These are phyloP conservation scores for Linum lewisii DNA, from an alignment of 345 rosid species.

Conservation along the genomic window DNA sequence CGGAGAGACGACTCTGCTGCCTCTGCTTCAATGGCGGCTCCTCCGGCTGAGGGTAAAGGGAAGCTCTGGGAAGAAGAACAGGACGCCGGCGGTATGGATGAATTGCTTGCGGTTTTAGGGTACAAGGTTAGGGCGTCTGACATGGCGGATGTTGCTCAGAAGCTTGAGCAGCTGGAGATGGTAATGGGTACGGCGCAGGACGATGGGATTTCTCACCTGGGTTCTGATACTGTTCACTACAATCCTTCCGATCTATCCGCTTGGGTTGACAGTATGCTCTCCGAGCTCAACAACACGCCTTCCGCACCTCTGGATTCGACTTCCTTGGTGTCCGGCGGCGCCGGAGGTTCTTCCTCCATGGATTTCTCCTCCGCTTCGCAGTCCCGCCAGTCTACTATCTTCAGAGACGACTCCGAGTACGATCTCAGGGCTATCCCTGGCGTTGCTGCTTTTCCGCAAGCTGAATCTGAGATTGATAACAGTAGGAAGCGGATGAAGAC, in stretches of 20 bases:
- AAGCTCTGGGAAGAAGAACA: conserved; percentile 42
- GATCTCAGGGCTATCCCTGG: conserved; percentile 72
- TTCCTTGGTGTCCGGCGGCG: conserved; percentile 4
- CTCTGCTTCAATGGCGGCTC: conserved; percentile 3
- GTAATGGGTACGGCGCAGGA: conserved; percentile 52
- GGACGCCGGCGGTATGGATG: conserved; percentile 46
- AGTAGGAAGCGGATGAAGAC: conserved; percentile 33
- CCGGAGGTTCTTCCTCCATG: conserved; percentile 33
- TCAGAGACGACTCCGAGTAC: conserved; percentile 42
- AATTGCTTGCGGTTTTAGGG: conserved; percentile 58
- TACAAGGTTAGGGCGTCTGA: conserved; percentile 70
- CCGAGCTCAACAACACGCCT: conserved; percentile 42
- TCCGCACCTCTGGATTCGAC: background rate
- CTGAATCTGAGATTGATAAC: conserved; percentile 15
- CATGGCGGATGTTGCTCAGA: conserved; percentile 81
- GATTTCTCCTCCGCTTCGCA: conserved; percentile 16
- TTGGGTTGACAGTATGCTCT: conserved; percentile 56
- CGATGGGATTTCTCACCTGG: conserved; percentile 48
- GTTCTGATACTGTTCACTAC: conserved; percentile 61
- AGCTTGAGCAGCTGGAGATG: conserved; percentile 70
- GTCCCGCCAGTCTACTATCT: conserved; percentile 1
- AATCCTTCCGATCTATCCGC: conserved; percentile 64
- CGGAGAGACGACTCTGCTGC: background rate
- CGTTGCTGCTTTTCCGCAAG: conserved; percentile 33
- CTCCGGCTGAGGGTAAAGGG: conserved; percentile 21